Evolutionary conservation across 805 yeast species (phyloP), one percentile per base, ranked within the genome.

Genomic region (Ogataea paradorogensis): DNA sequence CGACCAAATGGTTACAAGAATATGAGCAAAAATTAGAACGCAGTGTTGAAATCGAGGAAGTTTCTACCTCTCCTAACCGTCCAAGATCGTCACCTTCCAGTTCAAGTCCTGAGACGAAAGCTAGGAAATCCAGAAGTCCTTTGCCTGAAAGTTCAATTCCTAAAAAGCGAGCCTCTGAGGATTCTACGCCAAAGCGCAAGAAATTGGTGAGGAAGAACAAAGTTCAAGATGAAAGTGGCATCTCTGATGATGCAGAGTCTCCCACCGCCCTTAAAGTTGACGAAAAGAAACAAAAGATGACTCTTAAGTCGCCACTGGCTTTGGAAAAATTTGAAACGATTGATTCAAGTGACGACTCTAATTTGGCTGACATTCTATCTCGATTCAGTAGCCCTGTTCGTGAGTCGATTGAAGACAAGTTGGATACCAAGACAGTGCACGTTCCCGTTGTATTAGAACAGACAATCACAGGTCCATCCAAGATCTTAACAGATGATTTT

Each of bases 1-100:
- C 83, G 2, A 62, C 64, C 0, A 51, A 61, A 30, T 59, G 76
- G 26, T 61, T 76, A 39, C 57, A 56, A 7, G 56, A 63, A 9
- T 56, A 56, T 33, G 44, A 50, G 11, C 29, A 45, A 7, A 29
- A 35, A n/a, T 10, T 21, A 9, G 26, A 40, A 5, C 24, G 8
- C 11, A 28, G 36, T 20, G 43, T 46, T 22, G 38, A 37, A 20
- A 38, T 43, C 5, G 43, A 41, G 15, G 26, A 28, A 13, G 38
- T 33, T 8, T 11, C 31, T 5, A 22, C 27, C 0, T 14, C 35
- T 5, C 10, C 21, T 9, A 30, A 22, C 25, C 16, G 35, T 20
- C 11, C 31, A n/a, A 38, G 33, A 16, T 27, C 21, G n/a, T 15
- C 33, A 9, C 15, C 45, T 6, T 23, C 34, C 10, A 11, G 22